Conservation (phyloP, 169 alveolate genomes). For the Plasmodium cynomolgi region DNA sequence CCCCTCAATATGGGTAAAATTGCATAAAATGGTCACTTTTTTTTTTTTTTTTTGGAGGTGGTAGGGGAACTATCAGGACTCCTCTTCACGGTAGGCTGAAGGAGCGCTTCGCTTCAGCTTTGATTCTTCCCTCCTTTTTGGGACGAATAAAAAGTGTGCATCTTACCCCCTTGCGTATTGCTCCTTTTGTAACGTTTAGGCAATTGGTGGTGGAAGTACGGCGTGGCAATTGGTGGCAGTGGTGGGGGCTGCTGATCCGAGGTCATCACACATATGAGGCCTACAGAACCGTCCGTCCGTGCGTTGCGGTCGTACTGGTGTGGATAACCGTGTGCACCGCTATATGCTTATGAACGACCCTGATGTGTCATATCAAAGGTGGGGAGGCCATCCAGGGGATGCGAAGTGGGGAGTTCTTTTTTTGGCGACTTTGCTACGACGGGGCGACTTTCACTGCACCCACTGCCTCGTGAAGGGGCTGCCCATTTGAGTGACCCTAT, state of each 20-base stretch:
- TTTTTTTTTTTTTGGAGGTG: background rate
- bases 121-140: background rate
- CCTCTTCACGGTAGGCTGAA: background rate
- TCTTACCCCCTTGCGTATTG: background rate
- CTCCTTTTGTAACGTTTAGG: background rate
- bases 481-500: no score
- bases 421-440: background rate
- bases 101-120: background rate
- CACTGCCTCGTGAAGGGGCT: no score
- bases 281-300: background rate
- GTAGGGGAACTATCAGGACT: background rate
- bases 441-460: background rate
- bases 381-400: no score
- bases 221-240: background rate
- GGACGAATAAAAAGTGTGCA: background rate
- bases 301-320: background rate
- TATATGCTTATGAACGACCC: no score
- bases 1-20: background rate
- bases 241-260: background rate
- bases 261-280: background rate
- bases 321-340: no score
- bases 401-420: background rate
- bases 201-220: background rate
- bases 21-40: background rate
- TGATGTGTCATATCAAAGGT: no score